phyloP scores from a whole-genome alignment of 495 filamentous ascomycete genomes.

The Neurospora cerealis region DNA sequence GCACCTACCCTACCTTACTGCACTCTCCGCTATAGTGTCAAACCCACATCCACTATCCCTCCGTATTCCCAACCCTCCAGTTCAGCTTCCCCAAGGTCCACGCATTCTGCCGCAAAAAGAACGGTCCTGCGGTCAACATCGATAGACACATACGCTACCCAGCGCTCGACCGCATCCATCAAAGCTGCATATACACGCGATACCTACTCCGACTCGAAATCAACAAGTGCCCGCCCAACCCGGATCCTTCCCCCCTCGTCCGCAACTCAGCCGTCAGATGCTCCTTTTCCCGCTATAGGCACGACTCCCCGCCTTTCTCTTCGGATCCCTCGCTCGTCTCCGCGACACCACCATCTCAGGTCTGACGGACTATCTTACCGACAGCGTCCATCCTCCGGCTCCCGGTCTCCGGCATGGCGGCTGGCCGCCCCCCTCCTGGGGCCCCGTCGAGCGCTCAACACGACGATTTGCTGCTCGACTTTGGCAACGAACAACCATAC shows the following conservation, averaged over 20 bases:
- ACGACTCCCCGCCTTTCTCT: not conserved
- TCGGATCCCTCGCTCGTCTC: conserved; percentile 3
- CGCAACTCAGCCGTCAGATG: not conserved
- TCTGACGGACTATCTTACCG: conserved; percentile 12
- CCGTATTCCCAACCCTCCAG: not conserved
- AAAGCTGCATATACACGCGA: not conserved
- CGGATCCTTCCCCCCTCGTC: not conserved
- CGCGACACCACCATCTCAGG: conserved; percentile 11
- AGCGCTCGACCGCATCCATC: not conserved
- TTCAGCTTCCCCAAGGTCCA: not conserved
- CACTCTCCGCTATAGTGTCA: not conserved
- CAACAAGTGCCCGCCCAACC: not conserved
- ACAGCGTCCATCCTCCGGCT: not conserved
- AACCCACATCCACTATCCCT: not conserved
- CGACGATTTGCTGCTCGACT: conserved; percentile 61
- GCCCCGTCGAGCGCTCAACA: conserved; percentile 48
- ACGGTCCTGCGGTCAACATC: not conserved
- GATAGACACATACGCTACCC: not conserved
- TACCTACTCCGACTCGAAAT: not conserved
- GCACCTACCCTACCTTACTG: not conserved
- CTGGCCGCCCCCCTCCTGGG: conserved; percentile 55
- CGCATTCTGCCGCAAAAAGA: not conserved
- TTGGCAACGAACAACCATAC: conserved; percentile 56
- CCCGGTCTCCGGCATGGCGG: conserved; percentile 41
- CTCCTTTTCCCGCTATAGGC: not conserved